These are phyloP conservation scores for Papiliotrema terrestris DNA, from an alignment of 1,284 basidiomycete genomes.

Conservation along the genomic window DNA sequence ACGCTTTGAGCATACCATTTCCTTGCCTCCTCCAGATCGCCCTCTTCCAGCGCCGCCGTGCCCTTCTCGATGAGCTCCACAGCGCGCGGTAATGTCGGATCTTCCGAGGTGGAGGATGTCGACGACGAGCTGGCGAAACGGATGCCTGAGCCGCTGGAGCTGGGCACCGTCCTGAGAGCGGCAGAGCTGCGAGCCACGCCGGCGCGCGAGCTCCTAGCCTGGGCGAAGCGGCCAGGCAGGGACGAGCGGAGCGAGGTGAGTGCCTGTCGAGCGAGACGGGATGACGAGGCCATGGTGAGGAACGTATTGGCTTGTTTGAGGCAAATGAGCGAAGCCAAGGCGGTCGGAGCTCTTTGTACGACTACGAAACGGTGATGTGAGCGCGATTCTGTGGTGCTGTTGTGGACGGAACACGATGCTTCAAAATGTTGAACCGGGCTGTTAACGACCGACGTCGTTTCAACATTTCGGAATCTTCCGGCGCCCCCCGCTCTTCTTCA, in stretches of 20 bases:
- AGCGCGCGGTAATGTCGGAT: conserved; percentile 80
- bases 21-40: conserved; percentile 78
- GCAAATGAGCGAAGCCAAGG: neutral
- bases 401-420: too few species aligned
- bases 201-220: too few species aligned
- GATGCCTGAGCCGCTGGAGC: too few species aligned
- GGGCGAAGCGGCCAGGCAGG: neutral
- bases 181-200: too few species aligned
- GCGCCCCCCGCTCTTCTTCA: too few species aligned
- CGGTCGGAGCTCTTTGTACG: neutral
- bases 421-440: conserved; percentile 51
- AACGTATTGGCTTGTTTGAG: neutral
- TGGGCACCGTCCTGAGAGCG: too few species aligned
- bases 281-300: neutral
- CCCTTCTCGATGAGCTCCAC: conserved; percentile 79
- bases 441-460: neutral
- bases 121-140: conserved; percentile 52
- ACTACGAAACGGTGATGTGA: too few species aligned
- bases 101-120: conserved; percentile 69
- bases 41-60: conserved; percentile 81
- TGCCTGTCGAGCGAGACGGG: neutral
- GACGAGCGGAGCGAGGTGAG: neutral
- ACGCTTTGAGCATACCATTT: conserved; percentile 73
- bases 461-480: too few species aligned
- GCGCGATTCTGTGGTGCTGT: too few species aligned